Base-by-base conservation (phyloP, 306 rosid species). In the Glycine soja region DNA sequence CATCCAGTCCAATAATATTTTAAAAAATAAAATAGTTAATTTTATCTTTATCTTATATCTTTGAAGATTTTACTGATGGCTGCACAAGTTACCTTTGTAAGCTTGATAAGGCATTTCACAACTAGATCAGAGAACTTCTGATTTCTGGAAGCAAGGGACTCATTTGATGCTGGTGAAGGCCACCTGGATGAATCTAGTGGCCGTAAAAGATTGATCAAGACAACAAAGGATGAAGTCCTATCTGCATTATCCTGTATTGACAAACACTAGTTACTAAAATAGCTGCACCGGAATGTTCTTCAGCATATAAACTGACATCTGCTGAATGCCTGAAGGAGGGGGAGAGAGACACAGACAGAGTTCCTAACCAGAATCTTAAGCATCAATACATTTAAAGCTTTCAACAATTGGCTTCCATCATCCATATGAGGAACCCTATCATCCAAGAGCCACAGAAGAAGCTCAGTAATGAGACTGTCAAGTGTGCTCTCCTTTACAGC, bases 381-480 rank as follows among this genome's bases (percentile, higher is more conserved):
- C 99, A 96, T 96, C 91, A 96, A 87, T 43, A 96, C 99, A 70
- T 96, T 96, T 86, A 96, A 80, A 46, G 99, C 99, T 92, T 96
- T 96, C 81, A 96, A 81, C 77, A 96, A 92, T 84, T 96, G 99
- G 85, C 99, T 92, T 73, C 99, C 99, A 84, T 92, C 99, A 81
- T 96, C 99, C 98, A 96, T 93, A 84, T 90, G 97, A 12, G 99
- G 97, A 84, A 96, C 99, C 87, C 98, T 90, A 85, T 96, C 99
- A 90, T 96, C 99, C 90, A 96, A 88, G 82, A 96, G 99, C 99
- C 99, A 96, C 72, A 96, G 91, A 69, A 96, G 92, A 42, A 96
- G 98, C 89, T 96, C 99, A 24, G 99, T 96, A 34, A 93, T 91
- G 73, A 96, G 97, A 88, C 97, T 90, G 85, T 96, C 93, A 70